phyloP scores from a whole-genome alignment of 2,329 filamentous ascomycete genomes.

The Aspergillus costaricaensis region DNA sequence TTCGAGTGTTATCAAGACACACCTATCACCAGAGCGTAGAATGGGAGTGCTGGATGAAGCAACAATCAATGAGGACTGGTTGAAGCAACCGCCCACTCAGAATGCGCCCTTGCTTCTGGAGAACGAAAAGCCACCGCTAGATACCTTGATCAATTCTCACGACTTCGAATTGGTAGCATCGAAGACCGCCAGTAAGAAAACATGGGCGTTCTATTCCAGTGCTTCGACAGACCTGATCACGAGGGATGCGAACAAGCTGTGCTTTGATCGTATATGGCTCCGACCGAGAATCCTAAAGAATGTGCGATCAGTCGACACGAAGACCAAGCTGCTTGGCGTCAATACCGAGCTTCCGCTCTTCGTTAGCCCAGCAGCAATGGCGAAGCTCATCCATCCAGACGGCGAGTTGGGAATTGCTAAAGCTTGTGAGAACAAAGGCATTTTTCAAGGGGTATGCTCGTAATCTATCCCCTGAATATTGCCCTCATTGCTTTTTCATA shows the following conservation, averaged over 20 bases:
- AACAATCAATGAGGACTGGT: constrained; percentile 54
- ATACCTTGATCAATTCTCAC: constrained; percentile 59
- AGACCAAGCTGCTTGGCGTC: constrained; percentile 57
- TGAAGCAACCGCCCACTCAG: constrained; percentile 41
- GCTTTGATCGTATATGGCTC: constrained; percentile 59
- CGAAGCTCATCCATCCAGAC: constrained; percentile 62
- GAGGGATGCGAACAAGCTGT: constrained; percentile 55
- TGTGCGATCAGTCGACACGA: constrained; percentile 56
- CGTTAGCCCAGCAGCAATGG: constrained; percentile 65
- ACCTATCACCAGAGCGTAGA: constrained; percentile 47
- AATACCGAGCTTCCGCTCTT: constrained; percentile 60
- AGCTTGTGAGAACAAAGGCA: constrained; percentile 53
- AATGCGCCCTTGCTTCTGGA: constrained; percentile 29
- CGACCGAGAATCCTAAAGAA: constrained; percentile 61
- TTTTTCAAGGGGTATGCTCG: constrained; percentile 55
- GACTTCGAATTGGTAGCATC: constrained; percentile 64
- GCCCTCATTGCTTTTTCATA: background rate
- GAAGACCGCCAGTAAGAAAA: constrained; percentile 59
- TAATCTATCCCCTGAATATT: background rate
- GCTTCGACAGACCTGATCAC: constrained; percentile 65
- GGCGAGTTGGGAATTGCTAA: constrained; percentile 62
- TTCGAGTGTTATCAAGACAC: constrained; percentile 49
- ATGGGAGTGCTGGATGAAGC: constrained; percentile 53
- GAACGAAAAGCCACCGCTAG: constrained; percentile 52
- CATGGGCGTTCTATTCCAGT: constrained; percentile 69